Conservation (phyloP, 2,329 filamentous ascomycete species). For the Onygena corvina region DNA sequence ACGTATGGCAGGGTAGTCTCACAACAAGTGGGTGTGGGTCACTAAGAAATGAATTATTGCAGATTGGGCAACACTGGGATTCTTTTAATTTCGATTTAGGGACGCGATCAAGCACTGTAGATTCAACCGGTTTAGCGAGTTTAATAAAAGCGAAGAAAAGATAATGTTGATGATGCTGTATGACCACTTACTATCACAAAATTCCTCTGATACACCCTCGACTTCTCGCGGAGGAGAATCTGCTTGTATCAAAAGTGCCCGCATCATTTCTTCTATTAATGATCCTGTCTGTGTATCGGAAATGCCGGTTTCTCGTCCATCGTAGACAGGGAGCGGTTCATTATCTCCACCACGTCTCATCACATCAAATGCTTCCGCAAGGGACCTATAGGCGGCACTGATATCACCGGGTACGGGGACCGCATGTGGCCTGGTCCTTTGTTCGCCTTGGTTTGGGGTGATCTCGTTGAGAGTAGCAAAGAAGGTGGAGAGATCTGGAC, state of each 20-base stretch:
- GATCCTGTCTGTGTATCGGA: constrained; percentile 19
- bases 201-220: constrained; percentile 50
- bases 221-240: constrained; percentile 49
- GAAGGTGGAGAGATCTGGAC: constrained; percentile 54
- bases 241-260: constrained; percentile 42
- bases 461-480: constrained; percentile 50
- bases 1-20: constrained; percentile 48
- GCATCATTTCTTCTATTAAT: constrained; percentile 45
- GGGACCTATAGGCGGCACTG: constrained; percentile 46
- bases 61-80: constrained; percentile 48
- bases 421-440: constrained; percentile 45
- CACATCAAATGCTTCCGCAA: constrained; percentile 49
- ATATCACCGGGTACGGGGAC: constrained; percentile 50
- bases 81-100: constrained; percentile 44
- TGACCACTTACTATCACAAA: constrained; percentile 39
- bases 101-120: constrained; percentile 45
- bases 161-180: not conserved
- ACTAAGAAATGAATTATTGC: constrained; percentile 49
- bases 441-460: constrained; percentile 38
- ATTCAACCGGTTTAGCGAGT: not conserved
- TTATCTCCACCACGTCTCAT: constrained; percentile 40
- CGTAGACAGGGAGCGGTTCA: constrained; percentile 28
- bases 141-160: constrained; percentile 6
- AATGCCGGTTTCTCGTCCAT: constrained; percentile 31
- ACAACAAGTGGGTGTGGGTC: constrained; percentile 54